Conservation (phyloP, 352 stramenopile genomes). For the Pythium brachiatum region DNA sequence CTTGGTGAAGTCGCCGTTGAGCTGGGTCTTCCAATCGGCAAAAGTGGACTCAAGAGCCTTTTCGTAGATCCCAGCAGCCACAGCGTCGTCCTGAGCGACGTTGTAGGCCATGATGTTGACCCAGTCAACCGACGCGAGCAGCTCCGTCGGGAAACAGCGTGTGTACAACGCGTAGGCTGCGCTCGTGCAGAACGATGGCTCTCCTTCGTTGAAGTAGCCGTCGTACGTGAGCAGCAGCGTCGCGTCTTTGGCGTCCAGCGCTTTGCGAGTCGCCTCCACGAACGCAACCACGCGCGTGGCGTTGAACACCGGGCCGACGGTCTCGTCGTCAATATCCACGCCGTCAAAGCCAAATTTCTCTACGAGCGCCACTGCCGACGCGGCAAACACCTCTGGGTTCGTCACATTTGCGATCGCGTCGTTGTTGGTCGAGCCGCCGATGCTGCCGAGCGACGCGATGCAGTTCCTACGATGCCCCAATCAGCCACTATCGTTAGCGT, state of each 20-base stretch:
- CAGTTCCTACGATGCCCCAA: conserved; percentile 45
- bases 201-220: conserved; percentile 60
- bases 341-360: conserved; percentile 69
- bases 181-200: conserved; percentile 29
- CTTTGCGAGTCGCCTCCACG: conserved; percentile 46
- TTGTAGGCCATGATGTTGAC: conserved; percentile 88
- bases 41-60: conserved; percentile 58
- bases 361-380: conserved; percentile 46
- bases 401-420: conserved; percentile 45
- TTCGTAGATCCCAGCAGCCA: conserved; percentile 49
- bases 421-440: conserved; percentile 77
- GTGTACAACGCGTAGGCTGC: conserved; percentile 36
- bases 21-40: conserved; percentile 39
- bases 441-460: conserved; percentile 54
- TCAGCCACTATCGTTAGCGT: not conserved
- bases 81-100: conserved; percentile 40
- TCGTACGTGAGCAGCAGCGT: conserved; percentile 66
- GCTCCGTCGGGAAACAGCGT: conserved; percentile 54
- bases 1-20: conserved; percentile 43
- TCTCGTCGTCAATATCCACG: conserved; percentile 77
- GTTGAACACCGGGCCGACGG: conserved; percentile 54
- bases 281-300: conserved; percentile 40
- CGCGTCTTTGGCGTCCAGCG: conserved; percentile 32
- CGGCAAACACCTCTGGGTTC: conserved; percentile 45
- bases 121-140: conserved; percentile 65